Evolutionary conservation across 768 basidiomycete genomes (phyloP), one percentile per base, ranked within the genome.

Genomic region (Lactarius vividus): DNA sequence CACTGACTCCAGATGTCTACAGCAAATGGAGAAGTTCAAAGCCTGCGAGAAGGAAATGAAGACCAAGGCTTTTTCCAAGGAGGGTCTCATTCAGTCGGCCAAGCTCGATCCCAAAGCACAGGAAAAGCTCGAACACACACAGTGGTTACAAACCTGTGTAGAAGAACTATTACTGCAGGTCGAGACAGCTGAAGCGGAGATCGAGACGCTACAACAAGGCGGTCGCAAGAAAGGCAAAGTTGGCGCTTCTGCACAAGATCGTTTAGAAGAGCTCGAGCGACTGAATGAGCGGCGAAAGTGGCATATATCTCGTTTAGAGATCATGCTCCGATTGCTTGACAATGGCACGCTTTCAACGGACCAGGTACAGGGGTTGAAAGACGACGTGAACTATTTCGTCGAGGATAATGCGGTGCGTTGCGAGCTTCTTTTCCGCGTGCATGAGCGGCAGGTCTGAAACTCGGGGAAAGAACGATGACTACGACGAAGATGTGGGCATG

Each of bases 1-100:
- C 70, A 65, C 67, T 71, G 62, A 69, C 71, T 55, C 66, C 71
- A 67, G 72, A 61, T 65, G 63, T 75, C 65, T 67, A 63, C 77
- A 98, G 97, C 97, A 98, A 98, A 99, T 99, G 97, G 97, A 99
- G 81, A 96, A 94, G 75, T 99, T 99, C 86, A 99, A 99, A 74
- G 96, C 96, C 28, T 95, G 96, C 79, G 97, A 99, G 81, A 99
- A 98, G 81, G 97, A 99, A 79, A 98, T 98, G 96, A 99, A 99
- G 84, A 98, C 97, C 65, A 99, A 99, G 77, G 97, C 97, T 0
- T 99, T 98, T 79, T 98, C 96, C 23, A 99, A 98, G 74, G 97
- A 98, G 77, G 97, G 97, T 49, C 83, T 99, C 49, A 97, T 90
- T 67, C 93, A 95, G 66, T 93, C 94, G 13, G 85, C 93, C 42